Evolutionary conservation across 352 stramenopile genomes (phyloP).

Genomic region (Phytophthora fragariae): DNA sequence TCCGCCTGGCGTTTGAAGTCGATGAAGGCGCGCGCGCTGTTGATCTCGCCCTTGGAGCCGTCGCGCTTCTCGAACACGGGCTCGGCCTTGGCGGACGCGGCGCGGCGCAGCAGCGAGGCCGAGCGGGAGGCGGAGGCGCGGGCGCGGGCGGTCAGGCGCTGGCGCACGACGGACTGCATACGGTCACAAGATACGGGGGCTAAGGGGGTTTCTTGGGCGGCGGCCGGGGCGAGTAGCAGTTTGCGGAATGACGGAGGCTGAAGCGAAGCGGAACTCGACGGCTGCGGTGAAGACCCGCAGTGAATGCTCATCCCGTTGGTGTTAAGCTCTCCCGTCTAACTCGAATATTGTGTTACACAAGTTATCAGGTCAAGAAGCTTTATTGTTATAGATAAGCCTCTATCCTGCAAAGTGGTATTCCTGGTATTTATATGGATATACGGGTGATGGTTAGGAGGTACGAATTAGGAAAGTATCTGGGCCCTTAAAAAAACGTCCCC

Average conservation of each 20-base stretch:
- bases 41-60: slow-evolving; percentile 70
- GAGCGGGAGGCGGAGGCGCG: slow-evolving; percentile 6
- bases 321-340: slow-evolving; percentile 12
- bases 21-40: slow-evolving; percentile 83
- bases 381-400: not conserved
- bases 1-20: slow-evolving; percentile 88
- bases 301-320: slow-evolving; percentile 34
- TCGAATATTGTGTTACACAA: not conserved
- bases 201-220: not conserved
- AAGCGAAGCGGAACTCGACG: slow-evolving; percentile 27
- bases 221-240: slow-evolving; percentile 27
- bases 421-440: not conserved
- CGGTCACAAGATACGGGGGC: not conserved
- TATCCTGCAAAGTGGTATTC: not conserved
- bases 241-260: slow-evolving; percentile 39
- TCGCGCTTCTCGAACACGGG: slow-evolving; percentile 66
- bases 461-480: slow-evolving; percentile 5
- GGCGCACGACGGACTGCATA: slow-evolving; percentile 43
- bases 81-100: slow-evolving; percentile 40
- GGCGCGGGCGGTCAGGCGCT: slow-evolving; percentile 18
- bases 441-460: slow-evolving; percentile 13
- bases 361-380: not conserved
- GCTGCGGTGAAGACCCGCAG: slow-evolving; percentile 15
- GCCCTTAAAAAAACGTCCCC: slow-evolving; percentile 33
- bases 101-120: slow-evolving; percentile 20